These are phyloP conservation scores for Castanea sativa DNA, from an alignment of 306 rosid genomes.

Conservation along the genomic window DNA sequence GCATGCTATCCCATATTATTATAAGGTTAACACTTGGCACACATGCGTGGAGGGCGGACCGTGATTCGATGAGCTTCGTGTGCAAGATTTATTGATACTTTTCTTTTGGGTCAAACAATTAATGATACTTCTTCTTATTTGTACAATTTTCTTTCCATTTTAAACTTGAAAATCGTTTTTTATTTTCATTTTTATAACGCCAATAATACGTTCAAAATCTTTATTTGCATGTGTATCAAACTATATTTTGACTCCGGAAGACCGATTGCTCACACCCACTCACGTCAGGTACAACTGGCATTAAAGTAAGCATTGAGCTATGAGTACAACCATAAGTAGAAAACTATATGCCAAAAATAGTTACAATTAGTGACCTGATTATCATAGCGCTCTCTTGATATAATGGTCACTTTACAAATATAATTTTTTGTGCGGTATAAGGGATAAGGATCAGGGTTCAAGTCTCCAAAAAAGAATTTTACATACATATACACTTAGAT, in stretches of 20 bases:
- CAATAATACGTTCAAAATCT: too few species aligned
- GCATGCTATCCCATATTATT: background rate
- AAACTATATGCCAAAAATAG: too few species aligned
- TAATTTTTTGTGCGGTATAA: accelerated
- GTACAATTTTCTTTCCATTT: background rate
- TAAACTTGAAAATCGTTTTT: background rate
- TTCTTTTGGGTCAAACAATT: background rate
- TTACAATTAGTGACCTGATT: too few species aligned
- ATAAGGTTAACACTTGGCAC: background rate
- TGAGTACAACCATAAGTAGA: too few species aligned
- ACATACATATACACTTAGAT: too few species aligned
- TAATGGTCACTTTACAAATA: accelerated
- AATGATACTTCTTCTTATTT: background rate
- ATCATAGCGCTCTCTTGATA: accelerated
- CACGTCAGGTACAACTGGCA: too few species aligned
- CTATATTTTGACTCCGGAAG: background rate
- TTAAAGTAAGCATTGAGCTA: too few species aligned
- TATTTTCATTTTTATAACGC: background rate
- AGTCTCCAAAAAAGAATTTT: accelerated
- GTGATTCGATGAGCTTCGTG: background rate
- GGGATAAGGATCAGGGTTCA: accelerated
- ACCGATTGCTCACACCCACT: too few species aligned
- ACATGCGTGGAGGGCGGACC: background rate
- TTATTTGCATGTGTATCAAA: background rate
- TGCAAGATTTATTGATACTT: background rate